Percentiles rank a stretch among this genome's conserved stretches.
These are phyloP conservation scores for Phytophthora ramorum DNA, from an alignment of 352 stramenopile species.

Conservation along the genomic window DNA sequence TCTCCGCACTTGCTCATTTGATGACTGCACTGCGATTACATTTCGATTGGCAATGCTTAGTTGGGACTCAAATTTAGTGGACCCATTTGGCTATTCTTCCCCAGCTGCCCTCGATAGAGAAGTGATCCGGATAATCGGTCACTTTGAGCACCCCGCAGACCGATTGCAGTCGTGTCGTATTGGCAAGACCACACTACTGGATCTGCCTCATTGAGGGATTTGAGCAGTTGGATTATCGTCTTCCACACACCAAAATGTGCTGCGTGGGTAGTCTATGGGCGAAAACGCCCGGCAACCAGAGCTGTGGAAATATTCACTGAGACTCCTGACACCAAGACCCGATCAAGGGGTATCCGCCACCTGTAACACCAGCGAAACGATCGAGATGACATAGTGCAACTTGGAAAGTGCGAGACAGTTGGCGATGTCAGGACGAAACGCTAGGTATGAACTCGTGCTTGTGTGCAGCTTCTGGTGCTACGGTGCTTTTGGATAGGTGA, in stretches of 20 bases:
- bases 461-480: no score
- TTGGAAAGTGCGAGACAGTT: conserved; percentile 35
- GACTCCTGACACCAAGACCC: conserved; percentile 34
- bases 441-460: no score
- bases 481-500: no score
- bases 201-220: conserved; percentile 8
- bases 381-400: conserved; percentile 38
- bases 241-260: conserved; percentile 30
- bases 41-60: no score
- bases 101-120: no score
- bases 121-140: neutral
- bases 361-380: conserved; percentile 43
- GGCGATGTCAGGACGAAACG: conserved; percentile 27
- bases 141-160: conserved; percentile 43
- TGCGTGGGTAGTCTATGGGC: conserved; percentile 55
- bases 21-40: no score
- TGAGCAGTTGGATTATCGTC: conserved; percentile 6
- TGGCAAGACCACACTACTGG: conserved; percentile 44
- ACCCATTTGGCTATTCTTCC: no score
- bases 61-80: neutral
- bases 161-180: conserved; percentile 46
- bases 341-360: conserved; percentile 62
- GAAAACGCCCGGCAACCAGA: conserved; percentile 39
- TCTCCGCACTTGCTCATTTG: no score
- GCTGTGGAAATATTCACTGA: conserved; percentile 32